Base-by-base conservation (phyloP, 495 filamentous ascomycete genomes). In the Filosporella fistucella region DNA sequence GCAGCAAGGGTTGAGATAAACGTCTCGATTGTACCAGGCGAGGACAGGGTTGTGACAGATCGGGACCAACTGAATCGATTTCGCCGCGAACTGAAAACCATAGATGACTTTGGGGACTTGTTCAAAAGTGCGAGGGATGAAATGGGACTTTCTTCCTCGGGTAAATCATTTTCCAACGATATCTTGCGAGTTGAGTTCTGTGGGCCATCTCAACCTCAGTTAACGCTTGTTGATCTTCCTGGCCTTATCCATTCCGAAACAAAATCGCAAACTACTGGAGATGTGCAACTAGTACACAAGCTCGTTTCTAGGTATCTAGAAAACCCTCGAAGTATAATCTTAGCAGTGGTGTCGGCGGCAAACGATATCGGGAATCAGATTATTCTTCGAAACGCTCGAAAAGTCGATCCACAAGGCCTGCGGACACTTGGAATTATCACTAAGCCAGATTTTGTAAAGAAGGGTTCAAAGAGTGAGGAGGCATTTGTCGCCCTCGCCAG, bases 401-500 rank as follows among this genome's bases (percentile, higher is more conserved):
- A 84, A 54, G 80, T 87, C 9, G 89, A 95, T 60, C 76, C 76
- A 2, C 74, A 81, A 45, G 86, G 88, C 23, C 74, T 78, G 54
- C 77, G 89, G 36, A 93, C 88, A 4, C 77, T 95, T 38, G 89
- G 88, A 56, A 49, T 95, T 49, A 75, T 95, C 60, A 93, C 87
- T 41, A 95, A 95, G 68, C 86, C 90, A 9, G 89, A 93, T 64
- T 64, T 85, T 1, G 35, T 54, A 23, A n/a, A 10, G 13, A 13
- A 4, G 16, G 33, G 24, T 2, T 44, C 60, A 20, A 51, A 52
- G 3, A 52, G 43, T 28, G 62, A 63, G 37, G 23, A 30, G 2
- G 34, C 14, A 20, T 65, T 52, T 24, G 41, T 63, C 20, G 43
- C 47, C 11, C 49, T 67, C 0, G 62, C 60, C 0, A 50, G 57